Base-by-base conservation (phyloP, 805 yeast genomes). In the Ogataea neopini region DNA sequence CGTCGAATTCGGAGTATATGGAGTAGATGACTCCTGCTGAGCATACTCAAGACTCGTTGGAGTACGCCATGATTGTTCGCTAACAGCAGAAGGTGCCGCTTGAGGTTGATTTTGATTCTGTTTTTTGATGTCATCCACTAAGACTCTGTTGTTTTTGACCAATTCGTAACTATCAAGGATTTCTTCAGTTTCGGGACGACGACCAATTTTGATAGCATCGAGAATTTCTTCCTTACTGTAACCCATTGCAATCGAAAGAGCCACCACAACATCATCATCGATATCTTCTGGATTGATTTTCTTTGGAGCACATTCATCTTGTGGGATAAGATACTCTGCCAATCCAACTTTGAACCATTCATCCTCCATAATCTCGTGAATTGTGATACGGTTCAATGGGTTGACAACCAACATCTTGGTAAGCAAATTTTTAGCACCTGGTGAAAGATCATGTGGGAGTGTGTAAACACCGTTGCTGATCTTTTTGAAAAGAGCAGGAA, bases 401-500 rank as follows among this genome's bases (percentile, higher is more conserved):
- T 91, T 90, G 23, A 92, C 98, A 52, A 91, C 96, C 48, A 91
- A 77, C 97, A 92, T 92, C 63, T 85, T 81, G 32, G 91, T 86
- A 51, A 91, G 77, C 57, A 91, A 68, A 58, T 81, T 80, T 58
- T 88, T 84, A 3, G 97, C 96, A 4, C 97, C 97, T 0, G 80
- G 74, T 17, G 96, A 85, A 51, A 91, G 72, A 63, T 85, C 90
- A 58, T 86, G 87, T 15, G 98, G 98, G 50, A 91, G 74, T 0
- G 95, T 83, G 69, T 90, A 92, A 44, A 89, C 92, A 67, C 98
- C 98, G 62, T 88, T 87, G 61, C 89, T 81, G 62, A 91, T 92
- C 61, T 90, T 89, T 66, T 90, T 90, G 74, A 92, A 91, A 52
- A 91, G 74, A 1, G 94, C 95, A 6, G 98, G 98, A 46, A 91